Percentiles rank a stretch among this genome's conserved stretches.
phyloP scores from a whole-genome alignment of 345 rosid species.

The Melaleuca quinquenervia region DNA sequence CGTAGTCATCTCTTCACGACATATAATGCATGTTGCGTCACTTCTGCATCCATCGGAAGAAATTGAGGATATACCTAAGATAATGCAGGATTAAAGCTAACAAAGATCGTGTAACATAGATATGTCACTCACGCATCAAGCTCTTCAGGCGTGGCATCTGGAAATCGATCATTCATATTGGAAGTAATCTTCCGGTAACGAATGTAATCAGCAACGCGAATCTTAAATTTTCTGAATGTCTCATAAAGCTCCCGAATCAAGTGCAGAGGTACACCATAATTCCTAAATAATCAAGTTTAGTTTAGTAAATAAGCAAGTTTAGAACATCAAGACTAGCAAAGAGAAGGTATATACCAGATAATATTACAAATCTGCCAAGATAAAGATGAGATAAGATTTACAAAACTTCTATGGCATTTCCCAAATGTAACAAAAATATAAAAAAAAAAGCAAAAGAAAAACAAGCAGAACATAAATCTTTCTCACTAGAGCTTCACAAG shows the following conservation, averaged over 20 bases:
- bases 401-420: neutral
- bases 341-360: neutral
- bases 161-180: constrained; percentile 94
- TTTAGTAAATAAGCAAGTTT: neutral
- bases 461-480: neutral
- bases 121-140: constrained; percentile 52
- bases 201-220: constrained; percentile 84
- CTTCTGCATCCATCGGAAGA: constrained; percentile 42
- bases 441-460: neutral
- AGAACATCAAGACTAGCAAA: neutral
- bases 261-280: constrained; percentile 92
- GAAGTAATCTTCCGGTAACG: constrained; percentile 94
- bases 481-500: neutral
- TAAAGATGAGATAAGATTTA: neutral
- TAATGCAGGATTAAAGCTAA: neutral
- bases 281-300: constrained; percentile 37
- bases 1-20: constrained; percentile 96
- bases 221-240: constrained; percentile 88
- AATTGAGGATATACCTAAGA: neutral
- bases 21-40: constrained; percentile 90
- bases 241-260: constrained; percentile 90
- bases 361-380: neutral
- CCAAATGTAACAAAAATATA: neutral
- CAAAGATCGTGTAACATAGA: neutral
- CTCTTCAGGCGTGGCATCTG: constrained; percentile 90